Evolutionary conservation across 2,329 filamentous ascomycete species (phyloP).

Genomic region (Fusarium metavorans): DNA sequence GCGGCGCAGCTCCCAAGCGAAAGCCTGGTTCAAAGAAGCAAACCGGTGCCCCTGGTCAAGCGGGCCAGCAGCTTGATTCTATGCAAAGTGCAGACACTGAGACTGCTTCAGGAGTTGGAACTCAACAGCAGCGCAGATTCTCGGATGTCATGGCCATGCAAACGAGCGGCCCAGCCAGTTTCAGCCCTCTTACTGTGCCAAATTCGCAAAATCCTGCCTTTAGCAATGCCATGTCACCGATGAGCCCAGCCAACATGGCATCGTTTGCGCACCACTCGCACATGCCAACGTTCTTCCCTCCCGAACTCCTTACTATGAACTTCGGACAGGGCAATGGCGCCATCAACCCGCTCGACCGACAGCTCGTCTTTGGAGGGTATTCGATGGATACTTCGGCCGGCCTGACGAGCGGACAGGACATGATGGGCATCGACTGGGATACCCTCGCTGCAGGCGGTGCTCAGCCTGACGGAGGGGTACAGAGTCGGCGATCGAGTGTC

Average conservation of each 20-base stretch:
- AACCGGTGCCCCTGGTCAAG: constrained; percentile 11
- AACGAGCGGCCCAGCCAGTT: constrained; percentile 53
- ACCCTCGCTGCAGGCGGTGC: constrained; percentile 51
- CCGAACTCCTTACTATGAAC: constrained; percentile 65
- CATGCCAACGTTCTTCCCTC: constrained; percentile 59
- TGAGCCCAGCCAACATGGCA: constrained; percentile 62
- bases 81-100: constrained; percentile 32
- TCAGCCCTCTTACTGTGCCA: constrained; percentile 56
- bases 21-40: constrained; percentile 55
- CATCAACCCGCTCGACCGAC: constrained; percentile 78
- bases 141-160: constrained; percentile 57
- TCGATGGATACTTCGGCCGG: constrained; percentile 60
- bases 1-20: constrained; percentile 48
- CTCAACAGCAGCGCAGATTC: constrained; percentile 54
- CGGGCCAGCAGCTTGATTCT: constrained; percentile 37
- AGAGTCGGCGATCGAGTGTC: constrained; percentile 44
- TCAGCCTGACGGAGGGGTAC: constrained; percentile 42
- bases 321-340: constrained; percentile 64
- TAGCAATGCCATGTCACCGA: constrained; percentile 63
- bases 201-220: constrained; percentile 58
- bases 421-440: constrained; percentile 61
- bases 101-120: constrained; percentile 22
- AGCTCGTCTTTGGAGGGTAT: constrained; percentile 82
- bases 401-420: constrained; percentile 51
- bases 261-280: constrained; percentile 54